A percentile compares a stretch with the other conserved stretches of the same genome.
Conservation (phyloP, 345 rosid species). For the Cardamine chenopodiifolia region DNA sequence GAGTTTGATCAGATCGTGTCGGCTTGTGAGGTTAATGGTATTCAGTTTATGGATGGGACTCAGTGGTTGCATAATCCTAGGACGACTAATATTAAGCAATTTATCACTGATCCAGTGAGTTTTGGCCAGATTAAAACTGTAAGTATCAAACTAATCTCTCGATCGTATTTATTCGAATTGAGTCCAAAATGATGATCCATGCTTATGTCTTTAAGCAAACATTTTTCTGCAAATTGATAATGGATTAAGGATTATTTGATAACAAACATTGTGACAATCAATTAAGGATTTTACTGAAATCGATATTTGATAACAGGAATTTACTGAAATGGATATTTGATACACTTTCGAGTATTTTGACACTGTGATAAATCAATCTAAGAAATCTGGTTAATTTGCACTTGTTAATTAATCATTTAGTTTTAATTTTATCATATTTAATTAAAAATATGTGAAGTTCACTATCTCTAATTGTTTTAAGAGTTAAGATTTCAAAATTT, state of each 20-base stretch:
- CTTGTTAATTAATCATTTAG: not conserved
- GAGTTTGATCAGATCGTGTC: conserved; percentile 64
- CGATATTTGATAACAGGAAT: too few species aligned
- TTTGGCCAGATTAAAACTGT: conserved; percentile 71
- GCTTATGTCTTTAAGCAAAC: not conserved
- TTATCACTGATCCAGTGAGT: conserved; percentile 48
- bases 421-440: too few species aligned
- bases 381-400: not conserved
- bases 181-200: not conserved
- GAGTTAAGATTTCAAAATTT: too few species aligned
- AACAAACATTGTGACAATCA: too few species aligned
- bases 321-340: too few species aligned
- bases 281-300: not conserved
- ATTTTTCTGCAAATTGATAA: not conserved
- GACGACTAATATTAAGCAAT: conserved; percentile 55
- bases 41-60: conserved; percentile 89
- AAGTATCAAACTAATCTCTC: not conserved
- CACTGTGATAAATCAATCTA: not conserved
- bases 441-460: too few species aligned
- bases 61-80: conserved; percentile 89
- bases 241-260: too few species aligned
- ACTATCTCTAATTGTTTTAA: too few species aligned
- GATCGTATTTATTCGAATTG: not conserved
- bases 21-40: conserved; percentile 65
- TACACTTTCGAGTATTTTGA: not conserved